Base-by-base conservation (phyloP, 2,329 filamentous ascomycete genomes). In the Teratosphaeria pseudoeucalypti region DNA sequence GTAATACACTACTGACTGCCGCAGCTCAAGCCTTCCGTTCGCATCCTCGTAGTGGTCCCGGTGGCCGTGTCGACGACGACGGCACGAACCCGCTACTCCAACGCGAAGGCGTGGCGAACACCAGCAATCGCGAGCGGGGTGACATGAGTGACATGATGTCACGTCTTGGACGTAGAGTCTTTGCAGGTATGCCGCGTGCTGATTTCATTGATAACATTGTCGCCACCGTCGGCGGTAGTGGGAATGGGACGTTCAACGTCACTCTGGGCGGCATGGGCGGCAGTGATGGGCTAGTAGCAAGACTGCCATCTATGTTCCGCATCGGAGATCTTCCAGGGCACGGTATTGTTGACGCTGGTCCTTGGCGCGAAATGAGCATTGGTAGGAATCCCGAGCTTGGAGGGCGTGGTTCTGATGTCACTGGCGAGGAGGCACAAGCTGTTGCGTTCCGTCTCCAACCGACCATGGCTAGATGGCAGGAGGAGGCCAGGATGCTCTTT, bases 401-500 rank as follows among this genome's bases (percentile, higher is more conserved):
- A 9, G 23, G 53, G 16, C 53, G 53, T 11, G 27, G 55, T 14
- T 23, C 55, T 27, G 34, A 43, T 6, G 72, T 77, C 64, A 75
- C 81, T 67, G 54, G 73, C 61, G 87, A 89, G 60, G 87, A 87
- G 12, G 79, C 83, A n/a, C 86, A 88, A 66, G 87, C 90, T 12
- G 86, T 92, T 29, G 78, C 85, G 2, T 97, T 97, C 72, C 77
- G 81, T 23, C 80, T 90, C 9, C 83, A 85, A 43, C 80, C 83
- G 9, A 97, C 94, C 1, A 78, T 82, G 58, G 81, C 82, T 57
- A 86, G 94, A 62, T 99, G 95, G 87, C 84, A 89, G 70, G 90
- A 96, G 70, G 95, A 97, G 73, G 87, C 91, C 9, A 86, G 87
- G 63, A 85, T 99, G 72, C 81, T 97, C 0, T 97, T 94, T 73